These are phyloP conservation scores for Daldinia childiae DNA, from an alignment of 495 filamentous ascomycete genomes.

Conservation along the genomic window DNA sequence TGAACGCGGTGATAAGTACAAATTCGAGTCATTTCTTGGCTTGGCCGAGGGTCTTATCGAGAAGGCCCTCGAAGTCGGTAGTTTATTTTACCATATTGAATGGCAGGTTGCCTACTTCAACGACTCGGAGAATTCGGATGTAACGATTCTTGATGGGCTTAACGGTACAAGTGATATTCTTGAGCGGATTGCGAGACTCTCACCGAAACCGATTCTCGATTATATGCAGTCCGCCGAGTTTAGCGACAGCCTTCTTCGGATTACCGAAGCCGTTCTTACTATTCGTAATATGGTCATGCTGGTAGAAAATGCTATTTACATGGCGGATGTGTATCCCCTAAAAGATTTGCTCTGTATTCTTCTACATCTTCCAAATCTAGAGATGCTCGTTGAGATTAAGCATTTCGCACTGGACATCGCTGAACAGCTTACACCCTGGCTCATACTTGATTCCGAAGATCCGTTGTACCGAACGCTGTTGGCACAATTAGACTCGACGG, in stretches of 20 bases:
- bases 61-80: constrained; percentile 77
- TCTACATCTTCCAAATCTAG: constrained; percentile 77
- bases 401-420: constrained; percentile 93
- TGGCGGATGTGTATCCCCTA: constrained; percentile 75
- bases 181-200: constrained; percentile 67
- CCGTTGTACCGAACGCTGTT: constrained; percentile 82
- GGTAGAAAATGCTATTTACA: constrained; percentile 84
- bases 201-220: constrained; percentile 66
- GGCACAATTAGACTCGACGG: constrained; percentile 71
- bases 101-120: constrained; percentile 80
- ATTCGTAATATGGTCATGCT: constrained; percentile 94
- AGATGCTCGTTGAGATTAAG: constrained; percentile 84
- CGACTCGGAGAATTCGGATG: constrained; percentile 59
- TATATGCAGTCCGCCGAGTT: constrained; percentile 78
- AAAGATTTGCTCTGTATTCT: constrained; percentile 84
- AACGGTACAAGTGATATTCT: constrained; percentile 80
- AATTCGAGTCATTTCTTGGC: constrained; percentile 89
- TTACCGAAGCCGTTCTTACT: constrained; percentile 88
- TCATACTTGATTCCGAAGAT: constrained; percentile 73
- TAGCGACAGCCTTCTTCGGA: constrained; percentile 71
- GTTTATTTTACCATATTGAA: constrained; percentile 80
- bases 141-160: constrained; percentile 73
- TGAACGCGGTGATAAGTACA: constrained; percentile 93
- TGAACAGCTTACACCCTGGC: constrained; percentile 85
- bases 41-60: constrained; percentile 89